Evolutionary conservation across 2,329 filamentous ascomycete species (phyloP).

Genomic region (Nigrospora oryzae): DNA sequence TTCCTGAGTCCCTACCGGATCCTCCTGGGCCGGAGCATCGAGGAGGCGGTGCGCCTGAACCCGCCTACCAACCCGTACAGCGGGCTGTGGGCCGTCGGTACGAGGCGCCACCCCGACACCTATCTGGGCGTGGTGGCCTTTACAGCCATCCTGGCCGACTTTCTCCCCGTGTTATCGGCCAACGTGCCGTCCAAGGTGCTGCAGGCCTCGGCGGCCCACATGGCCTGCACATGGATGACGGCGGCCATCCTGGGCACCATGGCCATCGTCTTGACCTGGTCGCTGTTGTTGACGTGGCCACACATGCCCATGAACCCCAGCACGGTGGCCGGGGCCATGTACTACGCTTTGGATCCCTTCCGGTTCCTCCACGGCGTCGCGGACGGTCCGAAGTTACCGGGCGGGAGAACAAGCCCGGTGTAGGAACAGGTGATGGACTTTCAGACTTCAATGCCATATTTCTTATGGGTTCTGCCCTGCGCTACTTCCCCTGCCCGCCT

Average conservation of each 20-base stretch:
- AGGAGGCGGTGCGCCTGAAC: constrained; percentile 26
- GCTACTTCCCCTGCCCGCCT: no score
- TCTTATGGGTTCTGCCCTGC: no score
- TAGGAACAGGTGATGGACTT: not conserved
- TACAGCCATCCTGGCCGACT: constrained; percentile 36
- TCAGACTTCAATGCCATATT: no score
- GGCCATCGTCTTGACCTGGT: constrained; percentile 27
- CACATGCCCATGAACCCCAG: constrained; percentile 37
- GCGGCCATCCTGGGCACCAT: constrained; percentile 31
- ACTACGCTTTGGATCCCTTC: constrained; percentile 22
- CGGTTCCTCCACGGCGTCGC: constrained; percentile 1
- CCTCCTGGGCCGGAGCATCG: constrained; percentile 17
- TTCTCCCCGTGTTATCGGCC: constrained; percentile 39
- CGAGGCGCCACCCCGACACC: constrained; percentile 20
- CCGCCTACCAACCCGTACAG: constrained; percentile 35
- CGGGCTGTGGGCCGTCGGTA: constrained; percentile 28
- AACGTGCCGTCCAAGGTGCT: constrained; percentile 38
- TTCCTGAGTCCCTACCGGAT: constrained; percentile 34
- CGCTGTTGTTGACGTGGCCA: constrained; percentile 33
- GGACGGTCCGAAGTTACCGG: constrained; percentile 5
- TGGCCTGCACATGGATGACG: constrained; percentile 29
- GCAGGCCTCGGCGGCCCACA: constrained; percentile 28
- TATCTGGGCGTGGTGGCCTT: constrained; percentile 31
- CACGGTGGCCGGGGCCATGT: constrained; percentile 35
- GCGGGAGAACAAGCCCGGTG: constrained; percentile 5